Base-by-base conservation (phyloP, 441 rosid species). In the Pelargonium myrrhifolium region DNA sequence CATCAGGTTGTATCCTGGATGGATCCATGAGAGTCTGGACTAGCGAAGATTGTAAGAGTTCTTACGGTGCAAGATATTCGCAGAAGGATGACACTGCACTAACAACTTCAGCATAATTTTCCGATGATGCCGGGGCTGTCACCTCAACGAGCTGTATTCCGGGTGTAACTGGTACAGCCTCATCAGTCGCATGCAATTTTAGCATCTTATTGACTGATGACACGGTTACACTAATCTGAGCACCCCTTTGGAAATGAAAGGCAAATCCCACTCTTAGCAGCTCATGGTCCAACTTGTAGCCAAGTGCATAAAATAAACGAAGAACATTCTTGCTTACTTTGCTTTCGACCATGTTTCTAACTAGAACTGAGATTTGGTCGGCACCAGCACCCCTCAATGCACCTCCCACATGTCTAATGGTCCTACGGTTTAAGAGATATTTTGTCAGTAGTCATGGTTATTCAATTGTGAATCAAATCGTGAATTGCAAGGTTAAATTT, bases 1-100 rank as follows among this genome's bases (percentile, higher is more conserved):
- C n/a, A n/a, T n/a, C n/a, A n/a, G n/a, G n/a, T n/a, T n/a, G n/a
- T n/a, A n/a, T n/a, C n/a, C n/a, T n/a, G n/a, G n/a, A n/a, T 43
- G 9, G 7, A 43, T 4, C 51, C 12, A 43, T 43, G 7, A 43
- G 9, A 43, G n/a, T 43, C n/a, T 43, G 51, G 51, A 43, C 9
- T 43, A n/a, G n/a, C 6, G 12, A 47, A 12, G n/a, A 47, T 9
- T 11, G 17, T 2, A 47, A 12, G 17, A 35, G 24, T 24, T 15
- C 95, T 86, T 82, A 91, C 97, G 91, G 97, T 12, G 98, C 96
- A 65, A 92, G 97, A 80, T 88, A 86, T 85, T 94, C 98, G n/a
- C 99, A 94, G 65, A 94, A 92, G 4, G 97, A 94, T 12, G 94
- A 82, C 66, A 94, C 75, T 0, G 97, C 88, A 65, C 94, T 79